phyloP scores from a whole-genome alignment of 2,329 filamentous ascomycete genomes.

The Fusarium secorum region DNA sequence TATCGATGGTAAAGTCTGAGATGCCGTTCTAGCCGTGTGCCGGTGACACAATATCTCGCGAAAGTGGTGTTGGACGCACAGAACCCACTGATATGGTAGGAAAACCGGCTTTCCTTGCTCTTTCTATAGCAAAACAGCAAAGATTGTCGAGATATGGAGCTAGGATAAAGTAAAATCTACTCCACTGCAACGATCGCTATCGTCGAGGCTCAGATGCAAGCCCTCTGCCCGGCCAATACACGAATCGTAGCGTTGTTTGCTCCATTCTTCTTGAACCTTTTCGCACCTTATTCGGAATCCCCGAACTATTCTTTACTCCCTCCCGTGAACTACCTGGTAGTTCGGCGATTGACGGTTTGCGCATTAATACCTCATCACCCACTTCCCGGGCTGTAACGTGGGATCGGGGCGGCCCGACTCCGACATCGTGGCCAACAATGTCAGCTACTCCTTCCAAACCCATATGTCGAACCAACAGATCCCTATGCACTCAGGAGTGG shows the following conservation, averaged over 20 bases:
- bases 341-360: neutral
- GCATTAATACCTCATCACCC: neutral
- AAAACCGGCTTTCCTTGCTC: neutral
- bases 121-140: neutral
- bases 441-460: neutral
- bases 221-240: neutral
- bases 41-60: neutral
- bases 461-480: neutral
- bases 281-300: neutral
- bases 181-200: neutral
- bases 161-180: neutral
- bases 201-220: neutral
- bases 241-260: neutral
- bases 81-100: neutral
- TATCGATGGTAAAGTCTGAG: neutral
- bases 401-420: neutral
- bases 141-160: neutral
- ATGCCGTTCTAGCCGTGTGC: neutral
- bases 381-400: neutral
- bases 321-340: neutral
- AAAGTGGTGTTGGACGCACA: neutral
- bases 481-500: too few species aligned
- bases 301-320: neutral
- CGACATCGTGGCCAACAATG: neutral
- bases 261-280: neutral